Base-by-base conservation (phyloP, 2,329 filamentous ascomycete genomes). In the Beauveria sp. region DNA sequence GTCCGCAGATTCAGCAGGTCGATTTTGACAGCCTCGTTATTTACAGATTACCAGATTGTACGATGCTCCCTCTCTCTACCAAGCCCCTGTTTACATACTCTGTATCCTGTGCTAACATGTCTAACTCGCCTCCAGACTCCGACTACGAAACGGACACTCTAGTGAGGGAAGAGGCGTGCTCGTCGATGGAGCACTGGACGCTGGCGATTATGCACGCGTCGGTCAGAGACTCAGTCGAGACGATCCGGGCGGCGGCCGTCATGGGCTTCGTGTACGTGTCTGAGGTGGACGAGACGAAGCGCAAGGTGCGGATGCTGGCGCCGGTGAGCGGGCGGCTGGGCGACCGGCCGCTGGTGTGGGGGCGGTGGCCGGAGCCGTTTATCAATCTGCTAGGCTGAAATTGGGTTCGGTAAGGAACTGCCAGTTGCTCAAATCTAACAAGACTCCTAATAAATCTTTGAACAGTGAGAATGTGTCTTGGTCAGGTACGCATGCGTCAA, bases 201-300 rank as follows among this genome's bases (percentile, higher is more conserved):
- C 77, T 97, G 9, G 91, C 93, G 0, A 87, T 99, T 58, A 91
- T 96, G 73, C 86, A 92, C 70, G 91, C 89, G 51, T 81, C 84
- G 2, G 75, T 84, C 0, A 86, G 83, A 52, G 91, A 94, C 63
- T 77, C 83, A 1, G 82, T 88, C 7, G 86, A 90, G 53, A 82
- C 84, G 1, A 86, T 97, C 50, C 84, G 91, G 14, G 88, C 92
- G 67, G 86, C 92, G 8, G 89, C 88, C 61, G 87, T 97, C 34
- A 89, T 96, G 82, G 94, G 94, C 0, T 99, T 96, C 70, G 83
- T 97, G 34, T 97, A 96, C 69, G 89, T 97, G 18, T 88, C 91
- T 1, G 91, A 96, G 64, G 91, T 97, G 4, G 92, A 99, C 69
- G 89, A 91, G 70, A 87, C 89, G 67, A 89, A 89, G 72, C 86